Evolutionary conservation across 306 rosid species (phyloP).

Genomic region (Glycine soja): DNA sequence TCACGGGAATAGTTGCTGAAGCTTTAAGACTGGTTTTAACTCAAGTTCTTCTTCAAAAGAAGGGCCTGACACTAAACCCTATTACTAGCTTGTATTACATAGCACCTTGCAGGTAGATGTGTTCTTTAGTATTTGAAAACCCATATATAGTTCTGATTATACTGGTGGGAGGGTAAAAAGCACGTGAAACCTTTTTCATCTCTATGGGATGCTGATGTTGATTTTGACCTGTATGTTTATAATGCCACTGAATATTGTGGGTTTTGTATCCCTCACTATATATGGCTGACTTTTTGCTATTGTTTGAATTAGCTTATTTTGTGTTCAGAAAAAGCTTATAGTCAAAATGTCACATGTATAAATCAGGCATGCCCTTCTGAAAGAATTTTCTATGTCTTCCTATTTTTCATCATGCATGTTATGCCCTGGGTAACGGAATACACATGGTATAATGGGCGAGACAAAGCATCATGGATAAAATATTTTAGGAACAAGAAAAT

Average conservation of each 20-base stretch:
- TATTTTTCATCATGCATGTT: not conserved
- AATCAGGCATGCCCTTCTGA: not conserved
- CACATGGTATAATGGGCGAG: not conserved
- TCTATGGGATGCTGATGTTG: conserved; percentile 24
- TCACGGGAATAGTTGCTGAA: conserved; percentile 95
- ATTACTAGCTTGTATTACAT: conserved; percentile 95
- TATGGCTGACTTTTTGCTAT: not conserved
- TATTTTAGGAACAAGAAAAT: too few relatives aligned
- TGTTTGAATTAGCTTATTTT: conserved; percentile 31
- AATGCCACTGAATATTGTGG: conserved; percentile 18
- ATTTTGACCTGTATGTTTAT: conserved; percentile 26
- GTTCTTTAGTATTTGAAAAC: conserved; percentile 29
- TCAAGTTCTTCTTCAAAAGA: conserved; percentile 97
- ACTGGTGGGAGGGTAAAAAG: not conserved
- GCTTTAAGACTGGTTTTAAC: conserved; percentile 97
- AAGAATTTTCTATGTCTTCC: not conserved
- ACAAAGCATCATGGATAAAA: not conserved
- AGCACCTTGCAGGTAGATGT: conserved; percentile 97
- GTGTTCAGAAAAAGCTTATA: conserved; percentile 22
- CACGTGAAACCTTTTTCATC: not conserved
- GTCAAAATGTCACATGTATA: conserved; percentile 8
- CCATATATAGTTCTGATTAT: conserved; percentile 2
- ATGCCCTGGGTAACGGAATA: not conserved
- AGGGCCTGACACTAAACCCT: conserved; percentile 94
- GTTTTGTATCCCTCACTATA: conserved; percentile 20